phyloP scores from a whole-genome alignment of 2,329 filamentous ascomycete genomes.

The Pseudogymnoascus destructans region DNA sequence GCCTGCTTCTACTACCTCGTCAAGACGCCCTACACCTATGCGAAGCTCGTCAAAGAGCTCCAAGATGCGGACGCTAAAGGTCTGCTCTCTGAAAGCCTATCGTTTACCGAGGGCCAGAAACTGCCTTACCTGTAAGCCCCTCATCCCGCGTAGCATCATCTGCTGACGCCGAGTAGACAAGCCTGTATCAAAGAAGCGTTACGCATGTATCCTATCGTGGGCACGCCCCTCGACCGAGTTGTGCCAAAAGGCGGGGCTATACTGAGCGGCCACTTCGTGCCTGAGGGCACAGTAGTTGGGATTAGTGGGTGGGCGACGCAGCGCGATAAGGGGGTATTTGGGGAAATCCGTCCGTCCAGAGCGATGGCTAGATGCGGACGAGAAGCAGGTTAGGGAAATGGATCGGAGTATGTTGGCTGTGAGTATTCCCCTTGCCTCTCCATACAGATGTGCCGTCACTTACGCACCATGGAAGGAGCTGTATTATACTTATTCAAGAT shows the following conservation, averaged over 20 bases:
- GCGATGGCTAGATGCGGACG: constrained; percentile 10
- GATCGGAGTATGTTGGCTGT: neutral
- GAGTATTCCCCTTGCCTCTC: neutral
- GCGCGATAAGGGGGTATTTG: constrained; percentile 11
- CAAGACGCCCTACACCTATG: constrained; percentile 20
- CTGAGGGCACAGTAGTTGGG: constrained; percentile 9
- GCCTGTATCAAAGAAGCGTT: constrained; percentile 25
- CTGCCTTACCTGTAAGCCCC: constrained; percentile 30
- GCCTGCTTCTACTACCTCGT: constrained; percentile 17
- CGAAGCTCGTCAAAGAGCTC: constrained; percentile 29
- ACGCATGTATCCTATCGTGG: constrained; percentile 7
- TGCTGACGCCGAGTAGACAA: neutral
- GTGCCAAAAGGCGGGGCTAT: constrained; percentile 8
- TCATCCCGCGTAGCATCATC: neutral
- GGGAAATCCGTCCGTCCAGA: constrained; percentile 14
- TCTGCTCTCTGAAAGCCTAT: constrained; percentile 13
- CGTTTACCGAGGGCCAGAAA: constrained; percentile 22
- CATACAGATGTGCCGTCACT: no score
- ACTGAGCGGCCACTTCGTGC: neutral
- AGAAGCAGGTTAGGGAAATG: constrained; percentile 5
- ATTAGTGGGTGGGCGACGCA: constrained; percentile 11
- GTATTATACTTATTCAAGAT: no score
- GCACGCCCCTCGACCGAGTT: neutral
- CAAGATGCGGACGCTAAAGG: constrained; percentile 17
- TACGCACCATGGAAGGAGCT: no score